phyloP scores from a whole-genome alignment of 2,329 filamentous ascomycete genomes.

The Aspergillus pseudotamarii region DNA sequence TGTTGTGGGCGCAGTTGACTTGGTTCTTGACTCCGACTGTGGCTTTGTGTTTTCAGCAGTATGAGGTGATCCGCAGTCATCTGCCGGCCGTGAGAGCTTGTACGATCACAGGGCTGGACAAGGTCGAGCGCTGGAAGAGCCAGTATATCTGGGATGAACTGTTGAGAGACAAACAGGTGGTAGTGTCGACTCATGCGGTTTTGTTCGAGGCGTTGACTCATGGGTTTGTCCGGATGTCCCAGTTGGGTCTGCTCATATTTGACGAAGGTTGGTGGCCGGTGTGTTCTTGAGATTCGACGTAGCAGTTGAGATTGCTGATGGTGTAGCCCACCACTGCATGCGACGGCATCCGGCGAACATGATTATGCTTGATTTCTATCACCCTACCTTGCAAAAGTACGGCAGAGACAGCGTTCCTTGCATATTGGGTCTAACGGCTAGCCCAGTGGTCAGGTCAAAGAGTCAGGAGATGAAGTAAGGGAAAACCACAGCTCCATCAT shows the following conservation, averaged over 20 bases:
- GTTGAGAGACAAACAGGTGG: slow-evolving; percentile 66
- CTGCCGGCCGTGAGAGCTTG: slow-evolving; percentile 61
- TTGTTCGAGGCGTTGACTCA: slow-evolving; percentile 74
- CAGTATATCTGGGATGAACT: slow-evolving; percentile 68
- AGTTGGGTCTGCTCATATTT: slow-evolving; percentile 72
- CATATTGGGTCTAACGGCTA: slow-evolving; percentile 80
- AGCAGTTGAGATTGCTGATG: not conserved
- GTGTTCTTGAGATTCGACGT: not conserved
- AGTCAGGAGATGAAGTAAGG: slow-evolving; percentile 56
- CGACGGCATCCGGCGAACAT: slow-evolving; percentile 65
- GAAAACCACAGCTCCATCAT: not conserved
- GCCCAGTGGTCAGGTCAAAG: slow-evolving; percentile 67
- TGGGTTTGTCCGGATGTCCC: slow-evolving; percentile 68
- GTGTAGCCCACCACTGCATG: slow-evolving; percentile 70
- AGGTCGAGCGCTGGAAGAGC: slow-evolving; percentile 73
- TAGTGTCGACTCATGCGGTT: slow-evolving; percentile 77
- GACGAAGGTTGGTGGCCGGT: slow-evolving; percentile 69
- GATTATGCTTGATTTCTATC: slow-evolving; percentile 76
- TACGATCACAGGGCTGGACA: slow-evolving; percentile 68
- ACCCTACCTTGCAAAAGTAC: slow-evolving; percentile 40
- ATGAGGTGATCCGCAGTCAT: slow-evolving; percentile 60
- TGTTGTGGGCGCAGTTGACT: slow-evolving; percentile 43
- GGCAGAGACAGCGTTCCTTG: slow-evolving; percentile 54
- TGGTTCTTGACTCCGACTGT: slow-evolving; percentile 78
- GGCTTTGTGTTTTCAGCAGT: slow-evolving; percentile 68